Base-by-base conservation (phyloP, 345 rosid genomes). In the Populus ilicifolia region DNA sequence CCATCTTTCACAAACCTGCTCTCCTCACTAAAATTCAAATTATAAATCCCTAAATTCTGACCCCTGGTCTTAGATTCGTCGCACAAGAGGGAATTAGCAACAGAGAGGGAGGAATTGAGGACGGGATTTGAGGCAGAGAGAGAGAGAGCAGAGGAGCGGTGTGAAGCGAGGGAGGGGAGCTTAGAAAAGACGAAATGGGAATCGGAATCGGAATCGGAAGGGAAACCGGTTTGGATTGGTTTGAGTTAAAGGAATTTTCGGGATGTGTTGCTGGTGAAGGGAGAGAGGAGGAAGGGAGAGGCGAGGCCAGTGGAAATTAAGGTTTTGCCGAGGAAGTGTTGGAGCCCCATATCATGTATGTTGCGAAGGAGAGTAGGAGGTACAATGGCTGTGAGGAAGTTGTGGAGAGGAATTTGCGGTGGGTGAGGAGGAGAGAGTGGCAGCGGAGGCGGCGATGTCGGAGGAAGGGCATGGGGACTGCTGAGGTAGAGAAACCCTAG, bases 281-380 rank as follows among this genome's bases (percentile, higher is more conserved):
- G 78, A 30, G 89, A 89, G 74, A 84, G 89, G 76, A 96, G 94
- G 85, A 91, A 93, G 80, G 98, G 87, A 68, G 90, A 85, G 73
- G 99, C 91, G 70, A 96, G 88, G 76, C 99, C 99, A 6, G 98
- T 83, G 81, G 99, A 91, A 82, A 95, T 89, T 10, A 95, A 92
- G 84, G 99, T 95, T 90, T 95, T 93, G 74, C 97, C 99, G 38
- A 93, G 91, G 93, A 89, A 67, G 98, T 94, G 88, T 94, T 94
- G 84, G 98, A 82, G 83, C 91, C 88, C 97, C 99, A 94, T 44
- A 91, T 79, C 44, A 86, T 75, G 80, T 82, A 93, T 75, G 92
- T 85, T 6, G 99, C 98, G 79, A 88, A 88, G 76, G 86, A 81
- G 80, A 94, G 97, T 2, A 97, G 90, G 56, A 78, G 21, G 36